Evolutionary conservation across 2,329 filamentous ascomycete genomes (phyloP), one percentile per base, ranked within the genome.

Genomic region (Claviceps capensis): DNA sequence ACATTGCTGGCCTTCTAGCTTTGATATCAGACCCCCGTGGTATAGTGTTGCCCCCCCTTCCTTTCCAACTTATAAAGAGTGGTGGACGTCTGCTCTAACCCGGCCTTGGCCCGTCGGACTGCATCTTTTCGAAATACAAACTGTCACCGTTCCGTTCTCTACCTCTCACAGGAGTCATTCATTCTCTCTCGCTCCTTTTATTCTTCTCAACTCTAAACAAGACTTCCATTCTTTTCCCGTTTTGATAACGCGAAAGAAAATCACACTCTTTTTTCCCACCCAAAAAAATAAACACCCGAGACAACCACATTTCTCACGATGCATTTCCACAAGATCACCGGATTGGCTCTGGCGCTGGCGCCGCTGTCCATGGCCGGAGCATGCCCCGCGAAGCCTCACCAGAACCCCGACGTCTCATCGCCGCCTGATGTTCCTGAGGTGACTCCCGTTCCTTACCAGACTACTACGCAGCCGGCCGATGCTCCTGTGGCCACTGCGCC

Each of bases 311-410:
- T 30, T 9, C 7, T n/a, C 26, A 30, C 7, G 7, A 63, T 64
- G 61, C 47, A 61, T 47, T 59, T 62, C 9, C 60, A 60, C 45
- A 55, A 60, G 52, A 56, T 56, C 11, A 59, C 59, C 11, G 59
- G 60, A 8, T n/a, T 42, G 23, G 38, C 47, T 42, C 14, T 49
- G 47, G 47, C 38, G 37, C 47, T 43, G 47, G 47, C 38, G 37
- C 37, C 47, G 17, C 38, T 42, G 22, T 19, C 47, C 46, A 40
- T 40, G 34, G 36, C 46, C 2, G 17, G n/a, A 6, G 30, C 30
- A 4, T 47, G 5, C 17, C 4, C 16, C 1, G 23, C 6, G 5
- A 7, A 45, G 13, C 11, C 11, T 5, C 2, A 9, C 22, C 16
- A n/a, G 5, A 3, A 6, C 7, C 26, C 26, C 8, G 26, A 8